phyloP scores from a whole-genome alignment of 2,329 filamentous ascomycete genomes.

The Colletotrichum godetiae region DNA sequence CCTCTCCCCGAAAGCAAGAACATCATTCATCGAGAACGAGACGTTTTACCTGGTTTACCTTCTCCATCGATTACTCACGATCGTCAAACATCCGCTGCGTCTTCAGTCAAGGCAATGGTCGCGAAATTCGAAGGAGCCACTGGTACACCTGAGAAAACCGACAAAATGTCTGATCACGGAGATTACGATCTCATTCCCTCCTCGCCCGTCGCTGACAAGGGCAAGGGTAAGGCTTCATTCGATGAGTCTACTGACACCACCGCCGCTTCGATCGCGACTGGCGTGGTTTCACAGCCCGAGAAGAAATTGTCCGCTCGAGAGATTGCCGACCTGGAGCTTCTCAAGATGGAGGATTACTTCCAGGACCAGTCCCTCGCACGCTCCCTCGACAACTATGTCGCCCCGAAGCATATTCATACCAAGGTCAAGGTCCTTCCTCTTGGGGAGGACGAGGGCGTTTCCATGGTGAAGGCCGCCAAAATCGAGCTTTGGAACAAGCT shows the following conservation, averaged over 20 bases:
- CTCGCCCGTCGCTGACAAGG: constrained; percentile 12
- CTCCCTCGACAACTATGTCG: constrained; percentile 23
- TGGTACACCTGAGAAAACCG: not conserved
- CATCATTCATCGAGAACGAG: constrained; percentile 22
- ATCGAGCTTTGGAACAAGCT: constrained; percentile 24
- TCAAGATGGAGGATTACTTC: constrained; percentile 30
- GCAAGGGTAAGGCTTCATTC: constrained; percentile 10
- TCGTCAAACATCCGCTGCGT: constrained; percentile 15
- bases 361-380: constrained; percentile 19
- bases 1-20: constrained; percentile 14
- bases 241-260: not conserved
- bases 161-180: not conserved
- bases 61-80: not conserved
- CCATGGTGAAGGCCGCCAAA: constrained; percentile 22
- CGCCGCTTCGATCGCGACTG: not conserved
- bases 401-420: constrained; percentile 11
- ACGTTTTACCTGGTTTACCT: constrained; percentile 11
- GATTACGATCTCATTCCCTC: not conserved
- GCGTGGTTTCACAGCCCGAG: not conserved
- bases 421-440: constrained; percentile 12
- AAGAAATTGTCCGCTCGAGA: not conserved
- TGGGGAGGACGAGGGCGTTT: constrained; percentile 16
- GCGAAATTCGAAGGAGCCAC: constrained; percentile 21
- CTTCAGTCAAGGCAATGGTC: constrained; percentile 34
- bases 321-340: constrained; percentile 17